A percentile compares a stretch with the other conserved stretches of the same genome.
phyloP scores from a whole-genome alignment of 345 rosid genomes.

The Camelina sativa region DNA sequence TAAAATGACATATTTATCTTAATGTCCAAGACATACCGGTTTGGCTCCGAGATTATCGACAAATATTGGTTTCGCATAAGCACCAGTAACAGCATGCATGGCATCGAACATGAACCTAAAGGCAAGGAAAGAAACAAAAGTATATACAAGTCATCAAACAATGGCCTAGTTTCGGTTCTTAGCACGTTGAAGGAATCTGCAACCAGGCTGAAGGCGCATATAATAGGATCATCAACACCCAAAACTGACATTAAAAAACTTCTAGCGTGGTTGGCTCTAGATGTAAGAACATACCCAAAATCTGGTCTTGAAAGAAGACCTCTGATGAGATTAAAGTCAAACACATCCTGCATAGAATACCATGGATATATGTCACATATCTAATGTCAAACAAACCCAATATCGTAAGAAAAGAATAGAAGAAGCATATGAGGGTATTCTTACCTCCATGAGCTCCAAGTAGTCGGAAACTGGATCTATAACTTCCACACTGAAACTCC shows the following conservation, averaged over 20 bases:
- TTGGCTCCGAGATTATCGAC: conserved; percentile 83
- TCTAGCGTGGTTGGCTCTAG: conserved; percentile 25
- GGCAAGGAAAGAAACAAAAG: not conserved
- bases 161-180: conserved; percentile 22
- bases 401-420: conserved; percentile 21
- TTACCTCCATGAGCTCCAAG: conserved; percentile 91
- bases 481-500: conserved; percentile 80
- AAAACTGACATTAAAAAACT: not conserved
- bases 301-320: conserved; percentile 72
- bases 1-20: conserved; percentile 15
- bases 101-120: conserved; percentile 87
- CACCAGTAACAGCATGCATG: conserved; percentile 98
- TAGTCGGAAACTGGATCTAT: conserved; percentile 90
- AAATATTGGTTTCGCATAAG: conserved; percentile 91
- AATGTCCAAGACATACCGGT: conserved; percentile 50
- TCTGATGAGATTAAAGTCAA: conserved; percentile 83
- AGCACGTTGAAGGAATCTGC: conserved; percentile 26
- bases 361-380: conserved; percentile 26
- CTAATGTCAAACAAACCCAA: conserved; percentile 21
- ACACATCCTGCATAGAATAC: conserved; percentile 70
- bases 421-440: conserved; percentile 30
- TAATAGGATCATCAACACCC: conserved; percentile 9
- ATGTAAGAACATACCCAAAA: conserved; percentile 60
- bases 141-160: conserved; percentile 11
- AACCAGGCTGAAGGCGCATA: conserved; percentile 13